phyloP scores from a whole-genome alignment of 2,329 filamentous ascomycete genomes.

The Colletotrichum lentis region DNA sequence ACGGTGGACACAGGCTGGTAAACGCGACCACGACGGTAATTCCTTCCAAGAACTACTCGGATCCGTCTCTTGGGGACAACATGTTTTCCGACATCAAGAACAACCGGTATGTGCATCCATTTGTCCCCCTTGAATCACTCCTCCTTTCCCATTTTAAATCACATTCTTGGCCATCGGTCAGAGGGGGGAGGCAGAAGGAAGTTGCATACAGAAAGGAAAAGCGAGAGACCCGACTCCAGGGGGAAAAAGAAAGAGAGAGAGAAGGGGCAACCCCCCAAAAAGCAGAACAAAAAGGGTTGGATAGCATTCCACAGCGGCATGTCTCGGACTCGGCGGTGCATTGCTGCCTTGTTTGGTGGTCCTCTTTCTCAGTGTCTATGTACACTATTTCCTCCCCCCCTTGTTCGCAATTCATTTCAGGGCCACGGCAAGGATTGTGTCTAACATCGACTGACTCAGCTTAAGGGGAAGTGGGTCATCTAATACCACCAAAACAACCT shows the following conservation, averaged over 20 bases:
- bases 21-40: slow-evolving; percentile 48
- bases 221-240: slow-evolving; percentile 1
- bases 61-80: slow-evolving; percentile 59
- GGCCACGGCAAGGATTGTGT: slow-evolving; percentile 40
- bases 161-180: slow-evolving; percentile 29
- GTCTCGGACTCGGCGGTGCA: slow-evolving; percentile 35
- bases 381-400: slow-evolving; percentile 28
- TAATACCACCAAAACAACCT: slow-evolving; percentile 67
- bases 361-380: slow-evolving; percentile 21
- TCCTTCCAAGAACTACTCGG: slow-evolving; percentile 49
- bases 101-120: slow-evolving; percentile 59
- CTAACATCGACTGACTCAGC: slow-evolving; percentile 50
- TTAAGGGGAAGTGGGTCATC: slow-evolving; percentile 67
- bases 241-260: neutral
- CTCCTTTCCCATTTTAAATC: slow-evolving; percentile 26
- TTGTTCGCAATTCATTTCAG: slow-evolving; percentile 39
- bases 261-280: neutral
- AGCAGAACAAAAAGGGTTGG: slow-evolving; percentile 18
- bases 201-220: neutral
- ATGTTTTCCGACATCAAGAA: slow-evolving; percentile 66
- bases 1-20: slow-evolving; percentile 57
- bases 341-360: slow-evolving; percentile 24
- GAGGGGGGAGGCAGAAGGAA: neutral
- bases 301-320: slow-evolving; percentile 37
- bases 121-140: slow-evolving; percentile 32